These are phyloP conservation scores for Ascosphaera aggregata DNA, from an alignment of 2,329 filamentous ascomycete species.

Conservation along the genomic window DNA sequence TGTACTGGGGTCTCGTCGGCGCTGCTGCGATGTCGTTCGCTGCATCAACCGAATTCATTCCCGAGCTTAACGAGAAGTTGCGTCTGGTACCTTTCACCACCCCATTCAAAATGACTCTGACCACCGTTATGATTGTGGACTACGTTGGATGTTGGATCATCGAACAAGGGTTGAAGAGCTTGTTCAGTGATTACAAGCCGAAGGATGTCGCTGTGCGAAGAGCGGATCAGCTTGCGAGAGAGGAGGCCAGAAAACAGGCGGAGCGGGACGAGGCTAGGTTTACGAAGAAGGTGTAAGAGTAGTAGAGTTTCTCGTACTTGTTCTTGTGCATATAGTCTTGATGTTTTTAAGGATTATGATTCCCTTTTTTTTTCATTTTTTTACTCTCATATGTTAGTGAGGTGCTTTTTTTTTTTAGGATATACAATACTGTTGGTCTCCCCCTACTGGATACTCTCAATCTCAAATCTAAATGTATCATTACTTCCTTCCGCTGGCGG, in stretches of 20 bases:
- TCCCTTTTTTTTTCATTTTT: too few relatives aligned
- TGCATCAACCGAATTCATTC: constrained; percentile 85
- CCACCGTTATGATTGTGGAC: constrained; percentile 63
- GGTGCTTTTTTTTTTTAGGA: too few relatives aligned
- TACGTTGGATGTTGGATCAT: constrained; percentile 71
- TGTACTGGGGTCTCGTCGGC: constrained; percentile 91
- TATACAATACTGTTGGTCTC: too few relatives aligned
- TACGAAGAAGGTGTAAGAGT: constrained; percentile 13
- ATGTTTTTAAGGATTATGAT: too few relatives aligned
- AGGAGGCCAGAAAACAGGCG: constrained; percentile 42
- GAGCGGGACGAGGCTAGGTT: constrained; percentile 26
- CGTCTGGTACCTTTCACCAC: constrained; percentile 72
- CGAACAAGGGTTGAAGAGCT: constrained; percentile 60
- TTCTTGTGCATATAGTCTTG: too few relatives aligned
- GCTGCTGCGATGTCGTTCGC: constrained; percentile 81
- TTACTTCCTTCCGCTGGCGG: too few relatives aligned
- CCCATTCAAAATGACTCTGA: constrained; percentile 79
- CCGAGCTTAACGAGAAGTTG: constrained; percentile 84
- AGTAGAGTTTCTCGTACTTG: constrained; percentile 3
- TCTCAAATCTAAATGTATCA: too few relatives aligned
- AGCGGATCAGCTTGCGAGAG: constrained; percentile 62
- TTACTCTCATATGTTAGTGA: too few relatives aligned
- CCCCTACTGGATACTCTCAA: too few relatives aligned
- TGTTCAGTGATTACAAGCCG: constrained; percentile 78
- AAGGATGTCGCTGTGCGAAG: constrained; percentile 80